These are phyloP conservation scores for Nitzschia sp. DNA, from an alignment of 108 stramenopile genomes.

Conservation along the genomic window DNA sequence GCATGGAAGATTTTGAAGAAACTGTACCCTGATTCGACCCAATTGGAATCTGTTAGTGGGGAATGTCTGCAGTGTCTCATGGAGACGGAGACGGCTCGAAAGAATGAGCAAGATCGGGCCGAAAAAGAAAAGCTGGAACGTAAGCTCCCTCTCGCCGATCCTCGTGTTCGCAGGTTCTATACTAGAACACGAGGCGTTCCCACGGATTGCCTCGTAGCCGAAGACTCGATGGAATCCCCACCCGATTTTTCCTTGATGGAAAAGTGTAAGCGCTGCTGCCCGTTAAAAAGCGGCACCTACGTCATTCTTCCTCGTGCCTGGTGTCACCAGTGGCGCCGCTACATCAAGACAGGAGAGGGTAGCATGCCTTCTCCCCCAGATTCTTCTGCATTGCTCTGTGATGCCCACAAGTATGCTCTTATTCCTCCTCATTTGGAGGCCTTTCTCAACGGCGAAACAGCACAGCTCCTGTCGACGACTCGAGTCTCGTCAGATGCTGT, in stretches of 20 bases:
- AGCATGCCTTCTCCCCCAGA: conserved; percentile 69
- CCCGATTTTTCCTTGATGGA: neutral
- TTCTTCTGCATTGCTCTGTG: conserved; percentile 69
- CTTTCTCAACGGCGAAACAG: conserved; percentile 65
- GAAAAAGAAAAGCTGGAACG: conserved; percentile 62
- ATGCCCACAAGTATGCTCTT: conserved; percentile 74
- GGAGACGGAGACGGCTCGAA: conserved; percentile 66
- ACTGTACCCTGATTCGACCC: conserved; percentile 79
- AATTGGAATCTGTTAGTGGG: conserved; percentile 49
- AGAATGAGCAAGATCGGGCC: conserved; percentile 53
- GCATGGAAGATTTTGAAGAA: conserved; percentile 86
- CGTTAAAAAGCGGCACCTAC: conserved; percentile 67
- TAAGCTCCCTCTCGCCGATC: conserved; percentile 64
- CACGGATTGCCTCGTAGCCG: conserved; percentile 37
- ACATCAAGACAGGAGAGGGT: conserved; percentile 86
- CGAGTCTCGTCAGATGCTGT: neutral
- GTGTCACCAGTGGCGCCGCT: conserved; percentile 82
- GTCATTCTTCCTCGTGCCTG: conserved; percentile 73
- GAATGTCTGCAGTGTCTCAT: conserved; percentile 77
- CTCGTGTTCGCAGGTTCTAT: conserved; percentile 73
- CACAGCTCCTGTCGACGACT: conserved; percentile 44
- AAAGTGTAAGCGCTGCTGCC: conserved; percentile 38
- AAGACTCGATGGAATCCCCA: neutral
- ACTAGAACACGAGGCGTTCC: conserved; percentile 71
- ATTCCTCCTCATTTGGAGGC: conserved; percentile 81